Conservation (phyloP, 768 basidiomycete species). For the Trametes punicea region DNA sequence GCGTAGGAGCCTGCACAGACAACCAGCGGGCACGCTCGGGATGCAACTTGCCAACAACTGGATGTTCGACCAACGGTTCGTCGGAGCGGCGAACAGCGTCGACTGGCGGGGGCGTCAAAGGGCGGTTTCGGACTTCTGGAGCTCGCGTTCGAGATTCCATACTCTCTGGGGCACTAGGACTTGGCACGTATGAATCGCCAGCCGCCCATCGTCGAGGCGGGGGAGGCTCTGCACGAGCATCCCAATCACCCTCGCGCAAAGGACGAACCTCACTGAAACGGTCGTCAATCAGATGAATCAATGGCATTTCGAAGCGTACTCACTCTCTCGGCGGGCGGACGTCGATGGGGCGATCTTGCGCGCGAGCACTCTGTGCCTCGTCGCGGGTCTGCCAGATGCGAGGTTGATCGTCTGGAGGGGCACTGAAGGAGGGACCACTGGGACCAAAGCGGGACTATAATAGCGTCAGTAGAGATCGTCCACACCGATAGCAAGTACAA, state of each 20-base stretch:
- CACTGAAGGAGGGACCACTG: not conserved
- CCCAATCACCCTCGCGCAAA: not conserved
- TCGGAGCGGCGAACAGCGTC: not conserved
- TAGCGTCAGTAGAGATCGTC: too few species aligned
- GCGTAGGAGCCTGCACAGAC: not conserved
- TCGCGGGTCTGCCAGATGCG: constrained; percentile 27
- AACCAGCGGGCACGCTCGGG: constrained; percentile 20
- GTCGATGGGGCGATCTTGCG: not conserved
- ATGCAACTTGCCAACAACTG: constrained; percentile 10
- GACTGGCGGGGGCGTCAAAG: not conserved
- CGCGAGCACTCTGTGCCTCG: constrained; percentile 15
- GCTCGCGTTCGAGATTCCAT: not conserved
- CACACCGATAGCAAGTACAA: not conserved
- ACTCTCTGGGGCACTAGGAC: not conserved
- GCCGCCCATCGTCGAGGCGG: not conserved
- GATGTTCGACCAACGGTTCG: not conserved
- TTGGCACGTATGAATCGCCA: not conserved
- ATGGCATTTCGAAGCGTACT: not conserved
- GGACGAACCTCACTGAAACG: not conserved
- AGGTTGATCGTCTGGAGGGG: not conserved
- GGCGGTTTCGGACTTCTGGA: not conserved
- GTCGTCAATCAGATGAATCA: not conserved
- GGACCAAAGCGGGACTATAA: constrained; percentile 23
- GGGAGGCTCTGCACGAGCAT: not conserved
- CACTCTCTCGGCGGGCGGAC: not conserved